Base-by-base conservation (phyloP, 768 basidiomycete species). In the Clitopilus passeckerianus region DNA sequence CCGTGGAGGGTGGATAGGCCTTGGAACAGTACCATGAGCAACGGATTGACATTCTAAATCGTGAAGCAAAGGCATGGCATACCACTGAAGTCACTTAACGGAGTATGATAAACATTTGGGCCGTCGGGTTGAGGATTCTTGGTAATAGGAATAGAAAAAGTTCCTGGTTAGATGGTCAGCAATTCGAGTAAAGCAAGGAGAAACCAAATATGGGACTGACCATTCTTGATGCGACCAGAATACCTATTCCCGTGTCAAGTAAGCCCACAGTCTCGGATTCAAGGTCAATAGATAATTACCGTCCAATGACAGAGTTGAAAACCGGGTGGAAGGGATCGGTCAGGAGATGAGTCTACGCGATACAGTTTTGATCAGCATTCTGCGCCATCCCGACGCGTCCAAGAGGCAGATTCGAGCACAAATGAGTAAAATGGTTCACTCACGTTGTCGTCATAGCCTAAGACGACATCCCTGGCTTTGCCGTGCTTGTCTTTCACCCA, bases 121-220 rank as follows among this genome's bases (percentile, higher is more conserved):
- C 71, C 77, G 30, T 65, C 64, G 0, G 74, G 72, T 43, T 73
- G 70, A 16, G 79, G 74, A 34, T 73, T 53, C 65, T 75, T 77
- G 7, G 78, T 74, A 24, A 77, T 77, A 1, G 80, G 80, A 46
- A 82, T 80, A 1, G 79, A 79, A 59, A 83, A 82, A 2, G 75
- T 77, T 6, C 80, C 80, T 80, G 41, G 4, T 27, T 10, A 50
- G 20, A 16, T 34, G 54, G 10, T 34, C 16, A 23, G 57, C 10
- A 12, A 12, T 5, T 15, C 37, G n/a, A 5, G 10, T 15, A 9
- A 41, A 41, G 37, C 14, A 16, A 46, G 59, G 23, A 37, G 52
- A 34, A 9, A 52, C 27, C 34, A 12, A n/a, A 18, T 55, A 2
- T n/a, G 37, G 34, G 12, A 61, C 58, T 22, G 57, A 79, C 78